Evolutionary conservation across 805 yeast species (phyloP), one percentile per base, ranked within the genome.

Genomic region (Spencermartinsiella europaea): DNA sequence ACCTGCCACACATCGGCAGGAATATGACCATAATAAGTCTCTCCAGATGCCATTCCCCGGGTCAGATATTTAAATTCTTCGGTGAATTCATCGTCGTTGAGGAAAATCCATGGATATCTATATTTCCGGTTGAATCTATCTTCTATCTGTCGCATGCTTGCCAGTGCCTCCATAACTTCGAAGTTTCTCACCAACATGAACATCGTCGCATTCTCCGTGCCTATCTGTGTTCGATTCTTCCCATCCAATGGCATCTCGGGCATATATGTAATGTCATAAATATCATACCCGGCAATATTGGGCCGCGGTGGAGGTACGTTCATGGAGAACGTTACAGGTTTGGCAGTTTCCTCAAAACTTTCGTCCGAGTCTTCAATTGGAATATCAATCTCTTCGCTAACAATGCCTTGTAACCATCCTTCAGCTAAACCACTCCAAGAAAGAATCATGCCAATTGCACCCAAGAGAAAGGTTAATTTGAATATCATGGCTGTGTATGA

Each of bases 41-140:
- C 73, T 53, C 98, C 98, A 28, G 90, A 80, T 14, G 81, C 80
- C 59, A 88, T 67, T 10, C 84, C 75, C 1, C 76, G 52, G 12
- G 95, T 85, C 22, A 79, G 75, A 21, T 69, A 67, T 58, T 79
- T 86, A 66, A 93, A 91, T 57, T 87, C 93, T 2, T 86, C 89
- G 43, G 79, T 73, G 68, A 91, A 93, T 40, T 76, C 83, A 48
- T 81, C 88, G 63, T 91, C 96, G 65, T 91, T 91, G 58, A 91
- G 73, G 65, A 91, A 93, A 21, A 89, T 93, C 97, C 98, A 91
- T 57, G 95, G 97, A 62, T 91, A 91, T 53, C 85, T 75, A 69
- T 69, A 90, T 40, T 85, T 75, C 15, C 69, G 63, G 71, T 91
- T 91, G 74, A 93, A 91, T 52, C 96, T 74, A 65, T 89, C 97